These are phyloP conservation scores for Dacryopinax spathularia DNA, from an alignment of 768 basidiomycete species.

Conservation along the genomic window DNA sequence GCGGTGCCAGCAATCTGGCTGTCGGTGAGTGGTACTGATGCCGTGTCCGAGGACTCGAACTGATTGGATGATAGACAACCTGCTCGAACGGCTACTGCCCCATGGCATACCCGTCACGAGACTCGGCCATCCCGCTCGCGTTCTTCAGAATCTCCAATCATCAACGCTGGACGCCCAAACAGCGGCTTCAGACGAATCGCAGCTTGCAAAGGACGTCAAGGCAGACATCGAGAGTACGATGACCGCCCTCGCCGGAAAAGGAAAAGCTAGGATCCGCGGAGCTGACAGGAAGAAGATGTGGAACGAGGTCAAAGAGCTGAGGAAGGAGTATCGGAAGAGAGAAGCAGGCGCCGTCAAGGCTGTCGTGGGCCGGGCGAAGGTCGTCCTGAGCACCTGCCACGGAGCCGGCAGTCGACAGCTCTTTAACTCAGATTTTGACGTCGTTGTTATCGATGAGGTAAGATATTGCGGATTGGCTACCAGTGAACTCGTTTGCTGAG, in stretches of 20 bases:
- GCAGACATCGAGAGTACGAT: slow-evolving; percentile 63
- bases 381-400: slow-evolving; percentile 87
- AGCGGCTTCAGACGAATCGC: slow-evolving; percentile 48
- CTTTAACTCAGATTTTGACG: slow-evolving; percentile 66
- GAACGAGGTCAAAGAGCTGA: slow-evolving; percentile 69
- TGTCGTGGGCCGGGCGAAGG: slow-evolving; percentile 68
- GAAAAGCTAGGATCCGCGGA: slow-evolving; percentile 26
- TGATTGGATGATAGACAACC: slow-evolving; percentile 48
- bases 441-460: slow-evolving; percentile 83
- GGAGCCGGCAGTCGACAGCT: slow-evolving; percentile 78
- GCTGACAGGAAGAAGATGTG: slow-evolving; percentile 68
- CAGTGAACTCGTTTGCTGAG: neutral
- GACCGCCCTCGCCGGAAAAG: slow-evolving; percentile 51
- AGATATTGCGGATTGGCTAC: neutral
- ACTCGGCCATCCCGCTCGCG: slow-evolving; percentile 91
- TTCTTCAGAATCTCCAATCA: slow-evolving; percentile 42
- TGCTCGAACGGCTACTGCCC: slow-evolving; percentile 58
- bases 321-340: slow-evolving; percentile 90
- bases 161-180: slow-evolving; percentile 30
- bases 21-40: slow-evolving; percentile 29
- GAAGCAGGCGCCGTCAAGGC: slow-evolving; percentile 72
- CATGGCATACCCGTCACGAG: slow-evolving; percentile 43
- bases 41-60: neutral
- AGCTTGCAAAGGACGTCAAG: slow-evolving; percentile 78
- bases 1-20: slow-evolving; percentile 86